phyloP scores from a whole-genome alignment of 352 stramenopile genomes.

The Sclerospora graminicola region DNA sequence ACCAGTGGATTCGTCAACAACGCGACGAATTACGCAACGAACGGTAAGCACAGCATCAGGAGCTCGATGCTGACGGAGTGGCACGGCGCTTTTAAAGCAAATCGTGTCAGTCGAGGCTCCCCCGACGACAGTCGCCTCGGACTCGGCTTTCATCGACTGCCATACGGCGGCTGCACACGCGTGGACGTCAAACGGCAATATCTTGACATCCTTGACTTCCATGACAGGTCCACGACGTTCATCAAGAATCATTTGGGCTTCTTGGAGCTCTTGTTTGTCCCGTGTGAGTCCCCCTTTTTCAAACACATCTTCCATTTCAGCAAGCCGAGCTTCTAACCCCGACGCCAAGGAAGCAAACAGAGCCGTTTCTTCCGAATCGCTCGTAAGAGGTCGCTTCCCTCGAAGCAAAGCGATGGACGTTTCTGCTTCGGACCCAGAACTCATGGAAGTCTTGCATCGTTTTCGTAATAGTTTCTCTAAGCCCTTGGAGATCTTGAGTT shows the following conservation, averaged over 20 bases:
- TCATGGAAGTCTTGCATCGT: conserved; percentile 34
- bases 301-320: conserved; percentile 32
- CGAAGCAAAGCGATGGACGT: conserved; percentile 10
- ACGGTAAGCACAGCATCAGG: conserved; percentile 26
- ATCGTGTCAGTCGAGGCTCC: conserved; percentile 21
- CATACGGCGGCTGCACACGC: conserved; percentile 24
- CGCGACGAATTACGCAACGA: conserved; percentile 30
- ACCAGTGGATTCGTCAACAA: conserved; percentile 17
- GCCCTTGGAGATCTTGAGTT: conserved; percentile 45
- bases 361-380: conserved; percentile 24
- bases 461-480: conserved; percentile 49
- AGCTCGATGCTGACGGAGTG: conserved; percentile 26
- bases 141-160: conserved; percentile 26
- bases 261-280: conserved; percentile 35
- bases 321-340: conserved; percentile 21
- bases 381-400: conserved; percentile 17
- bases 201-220: conserved; percentile 40
- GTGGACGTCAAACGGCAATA: conserved; percentile 36
- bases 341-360: conserved; percentile 27
- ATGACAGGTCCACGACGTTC: conserved; percentile 32
- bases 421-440: conserved; percentile 12
- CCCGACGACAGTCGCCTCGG: conserved; percentile 16
- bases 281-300: conserved; percentile 24
- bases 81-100: conserved; percentile 28
- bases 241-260: conserved; percentile 43